Base-by-base conservation (phyloP, 306 rosid genomes). In the Gastrolobium villosum region DNA sequence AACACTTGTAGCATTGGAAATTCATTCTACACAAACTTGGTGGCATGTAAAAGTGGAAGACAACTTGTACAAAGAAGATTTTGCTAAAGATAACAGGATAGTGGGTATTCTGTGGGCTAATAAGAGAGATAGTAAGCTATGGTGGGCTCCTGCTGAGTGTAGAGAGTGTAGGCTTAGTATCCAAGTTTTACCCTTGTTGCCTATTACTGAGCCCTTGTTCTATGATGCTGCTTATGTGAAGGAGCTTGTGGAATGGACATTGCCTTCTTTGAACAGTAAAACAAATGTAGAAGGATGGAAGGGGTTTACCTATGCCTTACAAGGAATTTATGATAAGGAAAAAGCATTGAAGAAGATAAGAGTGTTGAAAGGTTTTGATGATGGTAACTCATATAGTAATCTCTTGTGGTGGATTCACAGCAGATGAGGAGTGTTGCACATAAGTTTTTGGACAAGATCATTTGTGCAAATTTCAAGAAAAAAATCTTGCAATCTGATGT, bases 331-430 rank as follows among this genome's bases (percentile, higher is more conserved):
- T 68, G 88, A 94, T 57, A 89, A 83, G 35, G 71, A 75, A 40
- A 79, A 69, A 26, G 94, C 96, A 14, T 65, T 92, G 89, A 81
- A 46, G 65, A 89, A 87, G 64, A 84, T 87, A 3, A 85, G 87
- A 78, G 75, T 13, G 39, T 88, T 94, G 90, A 86, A 62, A 10
- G 93, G 91, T 28, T 84, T 71, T 56, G 98, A 94, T 84, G 98
- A 90, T 76, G 98, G 98, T n/a, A 90, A 89, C 72, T 89, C 98
- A 1, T 86, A 74, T 14, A 88, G 78, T n/a, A 94, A 94, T 87
- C 86, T 92, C n/a, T 68, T 94, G 5, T 94, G 97, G 97, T 94
- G 98, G 98, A 80, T 90, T 77, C 96, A 92, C 62, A 92, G 96
- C 76, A 86, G 98, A 86, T 86, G 62, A 74, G 28, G 63, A n/a